Conservation (phyloP, 306 rosid genomes). For the Cucurbita maxima region DNA sequence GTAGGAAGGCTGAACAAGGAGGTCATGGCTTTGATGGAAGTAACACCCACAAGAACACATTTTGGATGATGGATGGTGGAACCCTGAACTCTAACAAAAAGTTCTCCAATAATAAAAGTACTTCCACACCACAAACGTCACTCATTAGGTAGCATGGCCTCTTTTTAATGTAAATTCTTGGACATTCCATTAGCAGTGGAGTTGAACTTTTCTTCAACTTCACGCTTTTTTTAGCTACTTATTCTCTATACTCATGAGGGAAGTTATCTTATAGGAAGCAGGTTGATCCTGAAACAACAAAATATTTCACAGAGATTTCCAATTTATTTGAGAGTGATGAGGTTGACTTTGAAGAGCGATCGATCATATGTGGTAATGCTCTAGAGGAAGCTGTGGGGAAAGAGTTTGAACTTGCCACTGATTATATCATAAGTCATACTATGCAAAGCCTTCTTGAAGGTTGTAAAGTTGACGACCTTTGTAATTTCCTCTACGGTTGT, state of each 20-base stretch:
- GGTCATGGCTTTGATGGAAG: constrained; percentile 13
- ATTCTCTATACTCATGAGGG: background rate
- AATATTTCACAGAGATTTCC: constrained; percentile 64
- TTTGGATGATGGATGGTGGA: constrained; percentile 5
- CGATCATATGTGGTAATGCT: constrained; percentile 65
- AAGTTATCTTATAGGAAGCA: constrained; percentile 42
- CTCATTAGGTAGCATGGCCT: constrained; percentile 33
- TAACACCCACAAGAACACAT: constrained; percentile 9
- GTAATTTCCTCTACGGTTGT: constrained; percentile 44
- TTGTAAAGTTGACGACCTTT: constrained; percentile 38
- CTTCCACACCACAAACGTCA: constrained; percentile 16
- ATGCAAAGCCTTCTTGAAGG: constrained; percentile 64
- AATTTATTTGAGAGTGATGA: constrained; percentile 49
- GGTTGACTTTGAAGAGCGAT: constrained; percentile 57
- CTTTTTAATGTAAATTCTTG: background rate
- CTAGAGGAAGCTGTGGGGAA: constrained; percentile 71
- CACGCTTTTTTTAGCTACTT: background rate
- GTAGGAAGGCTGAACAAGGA: constrained; percentile 24
- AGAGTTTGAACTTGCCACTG: constrained; percentile 76
- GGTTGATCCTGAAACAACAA: constrained; percentile 60
- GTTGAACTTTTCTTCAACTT: background rate
- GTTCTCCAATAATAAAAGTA: constrained; percentile 5
- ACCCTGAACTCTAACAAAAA: constrained; percentile 1
- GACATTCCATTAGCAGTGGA: background rate
- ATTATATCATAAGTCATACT: constrained; percentile 80